phyloP scores from a whole-genome alignment of 345 rosid genomes.

The Gossypium turneri region DNA sequence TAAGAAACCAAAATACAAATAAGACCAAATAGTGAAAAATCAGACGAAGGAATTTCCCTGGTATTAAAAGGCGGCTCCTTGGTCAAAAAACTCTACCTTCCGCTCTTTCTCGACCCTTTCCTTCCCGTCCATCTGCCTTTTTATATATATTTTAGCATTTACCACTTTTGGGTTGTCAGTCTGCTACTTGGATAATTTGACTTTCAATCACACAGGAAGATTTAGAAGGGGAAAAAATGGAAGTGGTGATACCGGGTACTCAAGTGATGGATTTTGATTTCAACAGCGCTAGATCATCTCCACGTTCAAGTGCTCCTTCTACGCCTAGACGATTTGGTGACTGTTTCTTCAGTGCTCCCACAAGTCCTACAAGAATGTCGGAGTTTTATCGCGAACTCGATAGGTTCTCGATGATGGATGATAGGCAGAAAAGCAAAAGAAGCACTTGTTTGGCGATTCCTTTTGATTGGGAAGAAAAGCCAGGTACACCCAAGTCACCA shows the following conservation, averaged over 20 bases:
- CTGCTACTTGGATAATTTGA: not conserved
- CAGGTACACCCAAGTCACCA: slow-evolving; percentile 54
- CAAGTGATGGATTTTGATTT: slow-evolving; percentile 49
- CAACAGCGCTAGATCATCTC: slow-evolving; percentile 35
- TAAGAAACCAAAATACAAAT: not conserved
- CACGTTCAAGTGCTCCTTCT: slow-evolving; percentile 55
- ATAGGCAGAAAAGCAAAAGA: not conserved
- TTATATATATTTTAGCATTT: not conserved
- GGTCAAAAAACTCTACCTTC: slow-evolving; percentile 43
- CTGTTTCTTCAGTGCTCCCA: slow-evolving; percentile 64
- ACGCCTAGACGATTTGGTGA: slow-evolving; percentile 60
- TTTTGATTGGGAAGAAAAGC: slow-evolving; percentile 59
- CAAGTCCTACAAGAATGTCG: slow-evolving; percentile 59
- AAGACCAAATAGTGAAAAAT: slow-evolving; percentile 5
- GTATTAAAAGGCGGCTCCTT: slow-evolving; percentile 37
- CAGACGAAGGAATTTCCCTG: not conserved
- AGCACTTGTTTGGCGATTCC: slow-evolving; percentile 36
- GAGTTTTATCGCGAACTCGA: slow-evolving; percentile 53
- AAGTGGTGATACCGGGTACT: slow-evolving; percentile 42
- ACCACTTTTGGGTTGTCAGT: not conserved
- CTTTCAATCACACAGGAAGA: not conserved
- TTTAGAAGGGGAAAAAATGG: slow-evolving; percentile 25
- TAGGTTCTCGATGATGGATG: slow-evolving; percentile 17
- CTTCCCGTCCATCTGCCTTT: slow-evolving; percentile 5
- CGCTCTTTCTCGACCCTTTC: not conserved